Evolutionary conservation across 148 eudicot species (phyloP).

Genomic region (Hydrangea macrophylla): DNA sequence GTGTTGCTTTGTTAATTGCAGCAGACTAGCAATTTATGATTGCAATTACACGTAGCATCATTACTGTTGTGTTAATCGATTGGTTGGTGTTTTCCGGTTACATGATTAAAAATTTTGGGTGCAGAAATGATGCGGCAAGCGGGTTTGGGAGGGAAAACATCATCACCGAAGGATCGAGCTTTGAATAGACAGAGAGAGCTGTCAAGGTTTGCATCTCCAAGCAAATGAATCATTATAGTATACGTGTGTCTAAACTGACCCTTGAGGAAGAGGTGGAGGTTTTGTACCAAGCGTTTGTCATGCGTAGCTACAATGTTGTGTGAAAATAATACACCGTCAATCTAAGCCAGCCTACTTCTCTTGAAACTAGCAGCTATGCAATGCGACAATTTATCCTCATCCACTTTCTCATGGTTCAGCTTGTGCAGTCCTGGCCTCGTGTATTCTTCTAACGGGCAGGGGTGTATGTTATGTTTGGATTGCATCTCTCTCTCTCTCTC

Average conservation of each 20-base stretch:
- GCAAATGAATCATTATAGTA: constrained; percentile 16
- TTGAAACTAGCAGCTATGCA: neutral
- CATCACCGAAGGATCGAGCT: constrained; percentile 36
- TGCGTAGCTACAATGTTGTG: too few relatives aligned
- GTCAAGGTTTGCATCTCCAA: constrained; percentile 38
- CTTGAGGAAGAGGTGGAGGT: neutral
- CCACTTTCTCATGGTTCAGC: neutral
- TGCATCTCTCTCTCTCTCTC: too few relatives aligned
- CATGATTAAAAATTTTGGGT: neutral
- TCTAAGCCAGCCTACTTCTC: constrained; percentile 9
- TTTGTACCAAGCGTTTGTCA: neutral
- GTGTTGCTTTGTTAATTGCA: neutral
- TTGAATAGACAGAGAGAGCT: constrained; percentile 29
- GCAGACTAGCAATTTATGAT: neutral
- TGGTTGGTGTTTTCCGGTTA: neutral
- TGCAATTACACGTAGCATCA: too few relatives aligned
- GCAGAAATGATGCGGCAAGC: constrained; percentile 29
- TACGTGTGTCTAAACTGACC: neutral
- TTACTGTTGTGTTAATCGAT: neutral
- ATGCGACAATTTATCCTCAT: neutral
- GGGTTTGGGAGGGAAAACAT: constrained; percentile 27
- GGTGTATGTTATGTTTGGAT: neutral
- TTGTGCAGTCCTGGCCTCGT: neutral
- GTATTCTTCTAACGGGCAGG: neutral
- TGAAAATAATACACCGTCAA: too few relatives aligned